These are phyloP conservation scores for Triangularia setosa DNA, from an alignment of 2,329 filamentous ascomycete genomes.

Conservation along the genomic window DNA sequence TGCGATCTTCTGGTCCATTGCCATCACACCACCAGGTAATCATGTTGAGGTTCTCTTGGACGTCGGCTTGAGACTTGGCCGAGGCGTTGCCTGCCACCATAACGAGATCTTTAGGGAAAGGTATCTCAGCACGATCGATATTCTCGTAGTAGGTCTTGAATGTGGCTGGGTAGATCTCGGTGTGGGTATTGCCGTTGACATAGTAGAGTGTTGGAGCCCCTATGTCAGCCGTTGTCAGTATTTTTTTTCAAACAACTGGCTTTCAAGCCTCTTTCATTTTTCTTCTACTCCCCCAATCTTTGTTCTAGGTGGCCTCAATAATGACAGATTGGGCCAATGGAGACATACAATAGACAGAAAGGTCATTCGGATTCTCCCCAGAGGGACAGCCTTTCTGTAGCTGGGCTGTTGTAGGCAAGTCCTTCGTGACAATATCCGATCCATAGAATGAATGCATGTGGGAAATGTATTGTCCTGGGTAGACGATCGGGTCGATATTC, in stretches of 20 bases:
- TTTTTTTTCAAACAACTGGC: neutral
- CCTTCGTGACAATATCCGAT: slow-evolving; percentile 38
- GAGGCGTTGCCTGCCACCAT: slow-evolving; percentile 40
- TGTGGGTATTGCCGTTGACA: slow-evolving; percentile 36
- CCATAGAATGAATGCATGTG: slow-evolving; percentile 45
- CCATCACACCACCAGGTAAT: slow-evolving; percentile 37
- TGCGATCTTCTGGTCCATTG: slow-evolving; percentile 30
- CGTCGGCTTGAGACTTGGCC: slow-evolving; percentile 34
- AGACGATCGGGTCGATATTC: slow-evolving; percentile 43
- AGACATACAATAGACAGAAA: slow-evolving; percentile 39
- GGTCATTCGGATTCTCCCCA: slow-evolving; percentile 41
- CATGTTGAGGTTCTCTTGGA: slow-evolving; percentile 29
- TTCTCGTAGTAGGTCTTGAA: slow-evolving; percentile 47
- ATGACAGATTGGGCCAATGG: neutral
- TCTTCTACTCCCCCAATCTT: neutral
- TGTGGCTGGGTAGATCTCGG: slow-evolving; percentile 35
- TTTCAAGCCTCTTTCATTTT: neutral
- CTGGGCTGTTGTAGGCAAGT: slow-evolving; percentile 32
- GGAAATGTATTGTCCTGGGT: slow-evolving; percentile 38
- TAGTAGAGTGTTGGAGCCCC: slow-evolving; percentile 42
- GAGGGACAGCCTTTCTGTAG: slow-evolving; percentile 40
- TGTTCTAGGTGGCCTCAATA: neutral
- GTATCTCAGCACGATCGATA: slow-evolving; percentile 40
- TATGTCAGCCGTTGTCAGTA: slow-evolving; percentile 8
- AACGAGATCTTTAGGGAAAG: slow-evolving; percentile 41